Evolutionary conservation across 2,329 filamentous ascomycete genomes (phyloP), one percentile per base, ranked within the genome.

Genomic region (Curvularia spicifera): DNA sequence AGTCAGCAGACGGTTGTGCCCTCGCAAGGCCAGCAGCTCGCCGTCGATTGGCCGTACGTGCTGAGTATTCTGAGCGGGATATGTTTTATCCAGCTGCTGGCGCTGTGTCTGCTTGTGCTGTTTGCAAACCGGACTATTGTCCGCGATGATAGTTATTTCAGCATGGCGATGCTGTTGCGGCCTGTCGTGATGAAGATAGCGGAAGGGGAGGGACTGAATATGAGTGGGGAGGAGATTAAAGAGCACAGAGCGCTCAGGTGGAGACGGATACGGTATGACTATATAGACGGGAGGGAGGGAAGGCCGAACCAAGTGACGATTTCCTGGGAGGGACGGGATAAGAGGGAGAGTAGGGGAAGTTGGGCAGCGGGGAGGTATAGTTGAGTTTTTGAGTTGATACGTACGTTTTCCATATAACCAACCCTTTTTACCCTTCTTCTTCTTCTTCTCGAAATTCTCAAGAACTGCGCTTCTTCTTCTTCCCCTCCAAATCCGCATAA

Each of bases 401-500:
- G 10, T 4, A 13, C 10, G 24, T 6, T 26, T 6, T 26, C 24
- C 24, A 26, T 26, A 26, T 6, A 4, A 26, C 24, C 24, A 26
- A 18, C 18, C 18, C 18, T 18, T 18, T 18, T 18, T 18, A 18
- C 18, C 8, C 26, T 28, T 28, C 9, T 12, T 31, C 12, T 12
- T 31, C 12, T 35, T 59, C 67, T 18, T 18, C 18, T 18, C 18
- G 1, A 18, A 18, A 18, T 18, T 18, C 18, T 18, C 18, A 18
- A 18, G 18, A 18, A 18, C 18, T 18, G 1, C 18, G 18, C 1
- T 18, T 18, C 18, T 18, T 18, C 18, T 18, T 69, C 63, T 72
- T 72, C 1, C 85, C 85, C 51, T 88, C 86, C 54, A 88, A 66
- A 71, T 86, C 85, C 1, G 70, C 65, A 63, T 85, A 89, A 64